Conservation (phyloP, 441 rosid species). For the Viola pubescens region DNA sequence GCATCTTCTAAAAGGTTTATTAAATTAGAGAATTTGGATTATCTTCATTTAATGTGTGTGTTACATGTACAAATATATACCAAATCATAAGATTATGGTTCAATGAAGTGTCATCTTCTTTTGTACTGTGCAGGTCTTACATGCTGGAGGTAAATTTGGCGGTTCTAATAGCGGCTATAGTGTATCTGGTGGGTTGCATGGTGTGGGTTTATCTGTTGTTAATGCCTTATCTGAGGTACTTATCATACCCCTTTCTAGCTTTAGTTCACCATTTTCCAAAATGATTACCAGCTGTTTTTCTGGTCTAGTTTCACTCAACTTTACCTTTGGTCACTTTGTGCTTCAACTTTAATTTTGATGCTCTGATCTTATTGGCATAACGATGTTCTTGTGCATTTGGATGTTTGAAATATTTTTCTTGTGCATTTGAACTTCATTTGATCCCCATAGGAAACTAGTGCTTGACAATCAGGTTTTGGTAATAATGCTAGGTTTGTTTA, state of each 20-base stretch:
- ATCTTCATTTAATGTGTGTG: too few species aligned
- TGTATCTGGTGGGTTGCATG: slow-evolving; percentile 96
- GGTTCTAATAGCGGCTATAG: slow-evolving; percentile 91
- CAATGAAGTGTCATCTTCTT: slow-evolving; percentile 1
- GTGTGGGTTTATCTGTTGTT: slow-evolving; percentile 97
- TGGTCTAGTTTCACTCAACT: not conserved
- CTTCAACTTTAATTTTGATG: not conserved
- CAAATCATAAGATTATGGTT: not conserved
- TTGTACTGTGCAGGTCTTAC: slow-evolving; percentile 61
- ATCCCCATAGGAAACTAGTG: not conserved
- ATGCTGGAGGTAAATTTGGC: slow-evolving; percentile 98
- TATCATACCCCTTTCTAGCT: slow-evolving; percentile 13
- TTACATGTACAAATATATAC: too few species aligned
- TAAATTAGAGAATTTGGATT: too few species aligned
- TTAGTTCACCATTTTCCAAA: not conserved
- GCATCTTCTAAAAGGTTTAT: slow-evolving; percentile 2
- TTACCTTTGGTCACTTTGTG: not conserved
- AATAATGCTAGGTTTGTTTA: not conserved
- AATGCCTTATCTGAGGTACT: slow-evolving; percentile 95
- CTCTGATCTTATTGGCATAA: not conserved
- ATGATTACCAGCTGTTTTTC: not conserved
- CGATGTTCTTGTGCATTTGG: not conserved
- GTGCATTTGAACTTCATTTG: not conserved
- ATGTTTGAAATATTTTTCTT: not conserved
- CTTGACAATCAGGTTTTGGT: not conserved